These are phyloP conservation scores for Teratosphaeria epicoccoides DNA, from an alignment of 2,329 filamentous ascomycete genomes.

Conservation along the genomic window DNA sequence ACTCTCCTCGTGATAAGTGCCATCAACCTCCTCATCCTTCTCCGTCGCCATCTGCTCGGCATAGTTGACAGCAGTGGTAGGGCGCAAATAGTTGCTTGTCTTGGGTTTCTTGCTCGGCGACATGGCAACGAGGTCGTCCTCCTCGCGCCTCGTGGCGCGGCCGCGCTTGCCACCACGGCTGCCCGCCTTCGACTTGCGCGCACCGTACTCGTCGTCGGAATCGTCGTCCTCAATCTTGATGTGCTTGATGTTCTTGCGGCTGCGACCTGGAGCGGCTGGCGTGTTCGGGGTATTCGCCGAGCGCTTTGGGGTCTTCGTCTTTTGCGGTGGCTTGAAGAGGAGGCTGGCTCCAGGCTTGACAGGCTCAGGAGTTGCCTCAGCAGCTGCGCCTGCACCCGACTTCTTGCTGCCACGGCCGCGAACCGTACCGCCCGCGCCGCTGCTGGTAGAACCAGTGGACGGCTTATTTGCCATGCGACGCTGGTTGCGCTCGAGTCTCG, in stretches of 20 bases:
- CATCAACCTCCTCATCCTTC: conserved; percentile 1
- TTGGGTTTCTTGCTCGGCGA: conserved; percentile 6
- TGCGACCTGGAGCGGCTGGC: conserved; percentile 1
- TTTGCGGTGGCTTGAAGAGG: conserved; percentile 2
- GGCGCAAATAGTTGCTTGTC: conserved; percentile 1
- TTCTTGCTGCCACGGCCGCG: conserved; percentile 3
- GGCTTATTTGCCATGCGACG: conserved; percentile 4
- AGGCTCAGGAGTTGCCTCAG: conserved; percentile 2
- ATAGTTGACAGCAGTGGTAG: conserved; percentile 1
- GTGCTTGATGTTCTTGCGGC: conserved; percentile 4
- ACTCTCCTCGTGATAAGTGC: background rate
- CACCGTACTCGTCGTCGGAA: background rate
- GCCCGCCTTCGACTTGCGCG: background rate
- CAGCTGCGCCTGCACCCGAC: conserved; percentile 6
- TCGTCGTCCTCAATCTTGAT: conserved; percentile 2
- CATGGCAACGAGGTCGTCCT: background rate
- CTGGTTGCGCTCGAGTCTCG: conserved; percentile 9
- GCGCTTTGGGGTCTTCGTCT: conserved; percentile 2
- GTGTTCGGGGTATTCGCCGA: conserved; percentile 2
- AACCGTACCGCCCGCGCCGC: background rate
- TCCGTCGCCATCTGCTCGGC: conserved; percentile 2
- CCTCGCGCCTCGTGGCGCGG: conserved; percentile 2
- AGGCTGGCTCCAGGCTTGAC: conserved; percentile 3
- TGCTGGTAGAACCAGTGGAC: background rate
- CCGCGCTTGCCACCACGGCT: conserved; percentile 7